A percentile compares a stretch with the other conserved stretches of the same genome.
These are phyloP conservation scores for Penicillium verrucosum DNA, from an alignment of 2,329 filamentous ascomycete species.

Conservation along the genomic window DNA sequence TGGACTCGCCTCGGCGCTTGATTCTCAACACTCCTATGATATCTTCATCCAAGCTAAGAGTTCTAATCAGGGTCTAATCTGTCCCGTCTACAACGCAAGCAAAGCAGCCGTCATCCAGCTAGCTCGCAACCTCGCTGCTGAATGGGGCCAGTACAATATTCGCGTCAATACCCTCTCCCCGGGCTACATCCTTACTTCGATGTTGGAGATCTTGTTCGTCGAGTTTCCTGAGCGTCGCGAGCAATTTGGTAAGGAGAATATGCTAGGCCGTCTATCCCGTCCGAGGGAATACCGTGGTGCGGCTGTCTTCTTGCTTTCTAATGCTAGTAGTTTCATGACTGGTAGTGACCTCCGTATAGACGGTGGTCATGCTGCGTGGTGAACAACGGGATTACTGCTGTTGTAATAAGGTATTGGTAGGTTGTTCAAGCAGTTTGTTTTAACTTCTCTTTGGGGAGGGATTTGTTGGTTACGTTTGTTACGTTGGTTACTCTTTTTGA, in stretches of 20 bases:
- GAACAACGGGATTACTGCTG: neutral
- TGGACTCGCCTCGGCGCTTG: too few species aligned
- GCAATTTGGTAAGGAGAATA: neutral
- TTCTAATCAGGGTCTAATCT: slow-evolving; percentile 13
- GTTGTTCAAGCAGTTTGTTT: neutral
- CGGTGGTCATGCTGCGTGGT: slow-evolving; percentile 9
- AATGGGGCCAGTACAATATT: slow-evolving; percentile 5
- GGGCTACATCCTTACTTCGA: slow-evolving; percentile 1
- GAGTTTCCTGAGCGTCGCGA: slow-evolving; percentile 1
- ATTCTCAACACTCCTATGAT: too few species aligned
- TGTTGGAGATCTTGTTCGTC: neutral
- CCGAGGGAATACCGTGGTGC: slow-evolving; percentile 2
- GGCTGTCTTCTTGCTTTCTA: slow-evolving; percentile 1
- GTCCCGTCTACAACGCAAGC: neutral
- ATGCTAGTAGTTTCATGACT: slow-evolving; percentile 10
- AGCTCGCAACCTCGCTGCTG: neutral
- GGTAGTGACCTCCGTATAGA: slow-evolving; percentile 7
- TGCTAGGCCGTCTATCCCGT: slow-evolving; percentile 2
- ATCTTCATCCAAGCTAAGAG: too few species aligned
- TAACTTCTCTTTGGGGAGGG: neutral
- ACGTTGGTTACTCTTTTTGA: too few species aligned
- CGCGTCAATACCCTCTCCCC: slow-evolving; percentile 9
- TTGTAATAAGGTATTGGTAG: neutral
- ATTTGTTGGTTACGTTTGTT: too few species aligned
- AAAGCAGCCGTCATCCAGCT: slow-evolving; percentile 3